These are phyloP conservation scores for Lathyrus sativus DNA, from an alignment of 306 rosid genomes.

Conservation along the genomic window DNA sequence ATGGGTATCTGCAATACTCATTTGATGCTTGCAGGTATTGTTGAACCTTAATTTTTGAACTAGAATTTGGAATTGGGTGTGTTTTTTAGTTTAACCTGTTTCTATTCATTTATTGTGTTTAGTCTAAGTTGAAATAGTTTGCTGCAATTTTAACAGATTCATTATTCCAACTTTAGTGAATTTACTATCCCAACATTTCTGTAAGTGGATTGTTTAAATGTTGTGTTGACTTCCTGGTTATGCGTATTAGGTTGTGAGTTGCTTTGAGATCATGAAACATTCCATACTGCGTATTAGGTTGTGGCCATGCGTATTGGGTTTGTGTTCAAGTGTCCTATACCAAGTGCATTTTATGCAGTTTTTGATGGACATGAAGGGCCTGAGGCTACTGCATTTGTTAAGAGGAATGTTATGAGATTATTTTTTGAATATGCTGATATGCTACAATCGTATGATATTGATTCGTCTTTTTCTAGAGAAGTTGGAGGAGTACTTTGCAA, in stretches of 20 bases:
- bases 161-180: neutral
- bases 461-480: conserved; percentile 51
- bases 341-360: conserved; percentile 82
- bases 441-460: conserved; percentile 56
- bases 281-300: neutral
- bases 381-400: conserved; percentile 77
- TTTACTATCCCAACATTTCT: neutral
- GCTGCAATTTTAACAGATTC: neutral
- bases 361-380: conserved; percentile 98
- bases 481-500: conserved; percentile 47
- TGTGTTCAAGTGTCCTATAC: conserved; percentile 41
- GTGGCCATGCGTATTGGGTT: no score
- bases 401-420: conserved; percentile 72
- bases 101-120: conserved; percentile 7
- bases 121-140: neutral
- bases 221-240: conserved; percentile 4
- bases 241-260: conserved; percentile 56
- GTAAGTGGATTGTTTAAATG: neutral
- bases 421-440: conserved; percentile 74
- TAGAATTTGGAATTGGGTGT: conserved; percentile 20
- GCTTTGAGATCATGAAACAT: conserved; percentile 53
- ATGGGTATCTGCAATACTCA: neutral
- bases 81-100: conserved; percentile 5
- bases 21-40: conserved; percentile 16
- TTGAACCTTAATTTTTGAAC: neutral